Percentiles rank a stretch among this genome's conserved stretches.
Conservation (phyloP, 2,329 filamentous ascomycete species). For the Sphaerulina musiva region DNA sequence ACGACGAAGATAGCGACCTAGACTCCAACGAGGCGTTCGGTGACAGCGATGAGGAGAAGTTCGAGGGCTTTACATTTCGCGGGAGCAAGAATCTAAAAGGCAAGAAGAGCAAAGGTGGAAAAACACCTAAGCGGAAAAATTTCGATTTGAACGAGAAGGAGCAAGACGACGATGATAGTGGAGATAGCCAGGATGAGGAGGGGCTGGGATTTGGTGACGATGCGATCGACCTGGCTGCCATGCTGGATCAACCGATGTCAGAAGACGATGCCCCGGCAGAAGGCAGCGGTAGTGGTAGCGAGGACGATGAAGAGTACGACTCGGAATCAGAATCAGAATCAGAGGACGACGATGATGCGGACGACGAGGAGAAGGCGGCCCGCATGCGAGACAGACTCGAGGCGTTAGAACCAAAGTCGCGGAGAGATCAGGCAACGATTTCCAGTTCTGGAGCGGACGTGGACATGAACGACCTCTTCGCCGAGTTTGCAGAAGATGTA, state of each 20-base stretch:
- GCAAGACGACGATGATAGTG: slow-evolving; percentile 39
- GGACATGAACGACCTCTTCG: slow-evolving; percentile 42
- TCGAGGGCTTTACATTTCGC: slow-evolving; percentile 67
- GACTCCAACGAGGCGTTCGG: slow-evolving; percentile 80
- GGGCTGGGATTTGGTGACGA: slow-evolving; percentile 49
- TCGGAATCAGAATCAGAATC: slow-evolving; percentile 47
- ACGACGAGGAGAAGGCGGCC: slow-evolving; percentile 61
- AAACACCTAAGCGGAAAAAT: slow-evolving; percentile 32
- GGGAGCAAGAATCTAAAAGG: slow-evolving; percentile 51
- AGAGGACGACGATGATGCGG: slow-evolving; percentile 37
- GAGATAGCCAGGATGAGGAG: slow-evolving; percentile 48
- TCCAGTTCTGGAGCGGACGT: slow-evolving; percentile 37
- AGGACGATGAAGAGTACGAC: slow-evolving; percentile 47
- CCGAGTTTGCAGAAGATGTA: slow-evolving; percentile 61
- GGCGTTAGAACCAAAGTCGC: slow-evolving; percentile 39
- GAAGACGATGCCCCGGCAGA: slow-evolving; percentile 42
- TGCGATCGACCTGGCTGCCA: slow-evolving; percentile 56
- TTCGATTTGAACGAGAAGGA: slow-evolving; percentile 48
- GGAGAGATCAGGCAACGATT: slow-evolving; percentile 8
- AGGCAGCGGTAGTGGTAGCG: slow-evolving; percentile 33
- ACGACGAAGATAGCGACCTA: slow-evolving; percentile 61
- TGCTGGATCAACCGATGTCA: slow-evolving; percentile 46
- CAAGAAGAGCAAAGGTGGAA: slow-evolving; percentile 41
- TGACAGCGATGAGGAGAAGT: slow-evolving; percentile 78
- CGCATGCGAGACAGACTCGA: slow-evolving; percentile 46